Base-by-base conservation (phyloP, 305 asterid species). In the Fraxinus velutina region DNA sequence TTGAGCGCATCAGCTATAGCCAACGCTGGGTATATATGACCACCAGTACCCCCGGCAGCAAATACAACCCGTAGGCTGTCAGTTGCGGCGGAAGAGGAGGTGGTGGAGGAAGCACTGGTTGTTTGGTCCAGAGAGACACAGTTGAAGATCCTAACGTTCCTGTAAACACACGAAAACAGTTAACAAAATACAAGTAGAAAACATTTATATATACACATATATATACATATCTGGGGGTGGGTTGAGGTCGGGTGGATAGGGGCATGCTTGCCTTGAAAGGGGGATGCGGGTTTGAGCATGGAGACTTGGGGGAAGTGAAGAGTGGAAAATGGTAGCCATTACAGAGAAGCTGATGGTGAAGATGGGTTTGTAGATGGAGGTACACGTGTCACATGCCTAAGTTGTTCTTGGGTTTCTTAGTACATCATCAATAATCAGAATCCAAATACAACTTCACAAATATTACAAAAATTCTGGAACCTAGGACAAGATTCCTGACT, bases 21-120 rank as follows among this genome's bases (percentile, higher is more conserved):
- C 42, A 90, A 77, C 2, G 93, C 93, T n/a, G 93, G 92, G 79
- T 87, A 90, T 75, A 89, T 89, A 81, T 85, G 93, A 78, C 93
- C 92, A 27, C 92, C 93, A 8, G 90, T 87, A 4, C 92, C 92
- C 2, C 93, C 92, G 55, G 86, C 93, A n/a, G 90, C 91, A 60
- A 90, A 81, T 75, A 83, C 80, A 68, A 90, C 85, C 27, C 89
- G 87, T 50, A 87, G 87, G 71, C 78, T 77, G 73, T 79, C 86
- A 33, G 84, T 6, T 73, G 22, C 33, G 17, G 36, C 52, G 36
- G 75, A 70, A 19, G 84, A 57, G 42, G 77, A 9, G 37, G 85
- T 1, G 70, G 81, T 30, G 80, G 83, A 50, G 71, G 68, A 55
- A n/a, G 60, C 64, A 78, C 52, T 66, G 55, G 44, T 39, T 44